Conservation (phyloP, 345 rosid species). For the Eucalyptus erythrocorys region DNA sequence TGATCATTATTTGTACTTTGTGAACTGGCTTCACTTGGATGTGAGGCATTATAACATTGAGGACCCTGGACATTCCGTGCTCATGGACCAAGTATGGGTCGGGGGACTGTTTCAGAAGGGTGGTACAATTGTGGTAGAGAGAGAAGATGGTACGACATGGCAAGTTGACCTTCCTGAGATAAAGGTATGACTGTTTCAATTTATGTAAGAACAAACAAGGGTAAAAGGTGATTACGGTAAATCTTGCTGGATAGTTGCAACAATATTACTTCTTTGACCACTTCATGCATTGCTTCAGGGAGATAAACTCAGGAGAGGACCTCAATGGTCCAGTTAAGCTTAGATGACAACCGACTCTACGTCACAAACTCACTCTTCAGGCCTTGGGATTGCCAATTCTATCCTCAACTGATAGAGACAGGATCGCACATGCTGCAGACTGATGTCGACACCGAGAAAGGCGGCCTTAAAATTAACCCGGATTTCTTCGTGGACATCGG, state of each 20-base stretch:
- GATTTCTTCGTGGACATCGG: conserved; percentile 76
- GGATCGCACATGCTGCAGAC: conserved; percentile 89
- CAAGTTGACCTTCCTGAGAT: conserved; percentile 66
- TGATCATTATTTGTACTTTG: conserved; percentile 74
- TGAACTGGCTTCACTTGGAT: conserved; percentile 92
- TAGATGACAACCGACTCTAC: conserved; percentile 83
- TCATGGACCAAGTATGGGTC: conserved; percentile 75
- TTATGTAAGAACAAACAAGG: background rate
- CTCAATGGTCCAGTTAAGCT: conserved; percentile 86
- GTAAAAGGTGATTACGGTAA: background rate
- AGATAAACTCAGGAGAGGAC: conserved; percentile 63
- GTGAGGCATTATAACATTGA: conserved; percentile 78
- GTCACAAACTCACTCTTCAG: conserved; percentile 89
- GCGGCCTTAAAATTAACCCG: conserved; percentile 59
- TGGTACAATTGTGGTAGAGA: conserved; percentile 41
- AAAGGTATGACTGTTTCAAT: conserved; percentile 33
- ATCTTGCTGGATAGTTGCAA: background rate
- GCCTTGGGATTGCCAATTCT: conserved; percentile 78
- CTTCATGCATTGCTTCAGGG: conserved; percentile 29
- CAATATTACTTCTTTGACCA: background rate
- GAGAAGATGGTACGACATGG: conserved; percentile 52
- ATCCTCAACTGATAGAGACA: conserved; percentile 59
- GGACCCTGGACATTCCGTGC: conserved; percentile 54
- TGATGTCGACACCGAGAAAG: conserved; percentile 64
- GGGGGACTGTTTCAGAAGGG: conserved; percentile 78